A percentile compares a stretch with the other conserved stretches of the same genome.
Conservation (phyloP, 805 yeast species). For the Zygosaccharomyces siamensis region DNA sequence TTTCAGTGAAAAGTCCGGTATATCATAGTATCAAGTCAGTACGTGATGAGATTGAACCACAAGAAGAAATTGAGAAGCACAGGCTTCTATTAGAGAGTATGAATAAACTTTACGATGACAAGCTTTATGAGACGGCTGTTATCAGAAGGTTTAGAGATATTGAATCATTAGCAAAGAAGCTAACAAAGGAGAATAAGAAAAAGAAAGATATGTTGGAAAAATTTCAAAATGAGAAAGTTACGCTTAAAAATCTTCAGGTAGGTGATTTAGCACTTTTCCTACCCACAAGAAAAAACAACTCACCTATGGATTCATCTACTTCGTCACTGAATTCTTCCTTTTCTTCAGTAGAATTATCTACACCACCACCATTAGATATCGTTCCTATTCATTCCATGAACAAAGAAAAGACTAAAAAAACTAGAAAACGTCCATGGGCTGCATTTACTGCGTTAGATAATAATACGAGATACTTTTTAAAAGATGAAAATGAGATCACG, state of each 20-base stretch:
- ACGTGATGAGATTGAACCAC: constrained; percentile 11
- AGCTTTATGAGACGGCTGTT: constrained; percentile 42
- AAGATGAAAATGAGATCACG: constrained; percentile 37
- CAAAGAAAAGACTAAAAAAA: constrained; percentile 13
- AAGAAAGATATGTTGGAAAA: constrained; percentile 29
- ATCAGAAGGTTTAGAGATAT: constrained; percentile 81
- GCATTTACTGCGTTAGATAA: constrained; percentile 77
- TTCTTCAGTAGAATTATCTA: constrained; percentile 33
- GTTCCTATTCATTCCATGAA: constrained; percentile 8
- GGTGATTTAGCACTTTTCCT: constrained; percentile 81
- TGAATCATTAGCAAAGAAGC: constrained; percentile 79
- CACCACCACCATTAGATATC: constrained; percentile 30
- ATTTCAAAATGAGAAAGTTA: constrained; percentile 44
- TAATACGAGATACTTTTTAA: constrained; percentile 76
- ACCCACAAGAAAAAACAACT: constrained; percentile 54
- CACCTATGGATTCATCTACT: constrained; percentile 16
- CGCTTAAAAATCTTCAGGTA: constrained; percentile 59
- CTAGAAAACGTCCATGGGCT: constrained; percentile 70
- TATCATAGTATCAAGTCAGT: constrained; percentile 26
- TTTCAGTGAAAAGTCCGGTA: constrained; percentile 48
- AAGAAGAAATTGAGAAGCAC: constrained; percentile 14
- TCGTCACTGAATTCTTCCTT: constrained; percentile 33
- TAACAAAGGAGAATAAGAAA: constrained; percentile 54
- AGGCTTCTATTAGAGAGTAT: constrained; percentile 14
- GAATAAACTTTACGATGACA: constrained; percentile 26